Base-by-base conservation (phyloP, 495 filamentous ascomycete genomes). In the Hypoxylon intermedium region DNA sequence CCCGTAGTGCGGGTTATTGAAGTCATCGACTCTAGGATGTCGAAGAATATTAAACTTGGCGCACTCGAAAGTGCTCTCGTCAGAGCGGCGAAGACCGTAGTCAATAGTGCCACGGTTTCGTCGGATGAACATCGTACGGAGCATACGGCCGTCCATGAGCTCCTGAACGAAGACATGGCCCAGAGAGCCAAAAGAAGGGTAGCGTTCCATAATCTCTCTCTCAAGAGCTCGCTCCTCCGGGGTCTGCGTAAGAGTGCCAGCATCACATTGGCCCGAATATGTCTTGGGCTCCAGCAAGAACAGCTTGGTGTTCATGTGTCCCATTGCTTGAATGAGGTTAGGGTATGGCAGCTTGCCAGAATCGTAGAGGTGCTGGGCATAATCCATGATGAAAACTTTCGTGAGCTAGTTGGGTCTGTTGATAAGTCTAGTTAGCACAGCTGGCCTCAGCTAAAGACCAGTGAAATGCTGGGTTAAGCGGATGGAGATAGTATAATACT, bases 1-100 rank as follows among this genome's bases (percentile, higher is more conserved):
- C 2, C 13, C 6, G 26, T 54, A 43, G 15, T 67, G 37, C 9
- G 53, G 57, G 26, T 63, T 65, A 26, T 60, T 65, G 3, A 24
- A 18, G 0, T 18, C 44, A 0, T 49, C 0, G 2, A 23, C 30
- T 1, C 16, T 36, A 0, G 65, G 60, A n/a, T 61, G 65, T 0
- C 43, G 46, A 0, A 71, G 26, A 6, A 52, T 34, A 23, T 58
- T 61, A 21, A 40, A 57, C 38, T 48, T 62, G 0, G 37, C 43
- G 9, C 37, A 52, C 9, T 61, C 55, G 36, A 19, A 47, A 0
- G 15, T 11, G n/a, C 58, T 49, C 28, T 49, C 44, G 3, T 67
- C 42, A 1, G 3, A 11, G 3, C 56, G 67, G 2, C 47, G 38
- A 2, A 65, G 34, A 13, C 59, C 55, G 24, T 69, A 45, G 0